Evolutionary conservation across 208 protist species (phyloP), one percentile per base, ranked within the genome.

Genomic region (Leishmania amazonensis): DNA sequence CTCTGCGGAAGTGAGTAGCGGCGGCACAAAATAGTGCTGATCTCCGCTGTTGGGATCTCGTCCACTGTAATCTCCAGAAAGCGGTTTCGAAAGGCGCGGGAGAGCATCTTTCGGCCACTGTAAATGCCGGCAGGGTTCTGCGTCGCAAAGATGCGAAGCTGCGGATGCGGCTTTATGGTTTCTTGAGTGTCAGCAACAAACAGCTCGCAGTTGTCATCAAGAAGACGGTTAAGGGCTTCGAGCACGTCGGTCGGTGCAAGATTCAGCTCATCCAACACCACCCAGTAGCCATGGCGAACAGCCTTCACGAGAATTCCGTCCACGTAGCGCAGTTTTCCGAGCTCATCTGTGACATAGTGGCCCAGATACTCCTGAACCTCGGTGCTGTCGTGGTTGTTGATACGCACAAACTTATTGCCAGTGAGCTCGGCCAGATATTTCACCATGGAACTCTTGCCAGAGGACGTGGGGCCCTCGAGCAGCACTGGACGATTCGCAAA

Each of bases 361-460:
- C 99, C 99, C 45, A 99, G 83, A 92, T 99, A 99, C 87, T 99
- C 99, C 87, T 99, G 98, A 38, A 99, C 88, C 88, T 99, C 99
- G 4, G 99, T 99, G 87, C 99, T 99, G 88, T 99, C 99, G 89
- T 99, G 99, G 94, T 99, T 99, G 91, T 99, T 99, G 88, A 99
- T 99, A 74, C 99, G 97, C 5, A 99, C 96, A 88, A 99, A 99
- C 24, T 89, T 92, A 90, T 99, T 99, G 24, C 99, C 99, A 7
- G 99, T 99, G 21, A 95, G 79, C 70, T 96, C 89, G 2, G 99
- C 99, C 24, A 99, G 89, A 88, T 99, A 99, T 89, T 99, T 98
- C 31, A 99, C 97, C 96, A 99, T 99, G 9, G 93, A 98, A 42
- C 99, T 99, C 90, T 99, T 99, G 42, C 99, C 99, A 42, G 95